These are phyloP conservation scores for Circinella umbellata DNA, from an alignment of 371 early-diverging fungal species.

Conservation along the genomic window DNA sequence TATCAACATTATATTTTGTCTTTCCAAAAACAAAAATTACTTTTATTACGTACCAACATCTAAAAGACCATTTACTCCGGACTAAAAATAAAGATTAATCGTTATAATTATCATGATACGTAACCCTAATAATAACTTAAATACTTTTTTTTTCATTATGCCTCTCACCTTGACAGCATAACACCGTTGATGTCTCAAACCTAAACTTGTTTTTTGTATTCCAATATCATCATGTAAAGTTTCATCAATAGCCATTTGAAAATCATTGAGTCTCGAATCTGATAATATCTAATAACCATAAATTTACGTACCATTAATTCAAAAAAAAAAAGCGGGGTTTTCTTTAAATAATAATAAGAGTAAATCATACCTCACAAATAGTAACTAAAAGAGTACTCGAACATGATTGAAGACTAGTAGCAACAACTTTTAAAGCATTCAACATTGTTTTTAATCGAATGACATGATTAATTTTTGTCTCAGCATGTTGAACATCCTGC, in stretches of 20 bases:
- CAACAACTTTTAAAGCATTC: conserved; percentile 40
- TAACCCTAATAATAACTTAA: too few species aligned
- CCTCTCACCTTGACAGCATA: conserved; percentile 74
- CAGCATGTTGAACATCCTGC: conserved; percentile 51
- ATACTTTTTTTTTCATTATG: background rate
- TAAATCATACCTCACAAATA: background rate
- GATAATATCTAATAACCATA: conserved; percentile 37
- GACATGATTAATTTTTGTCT: conserved; percentile 75
- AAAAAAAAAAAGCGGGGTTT: too few species aligned
- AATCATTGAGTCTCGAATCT: conserved; percentile 21
- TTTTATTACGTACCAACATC: too few species aligned
- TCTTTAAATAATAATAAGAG: too few species aligned
- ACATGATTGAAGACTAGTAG: conserved; percentile 31
- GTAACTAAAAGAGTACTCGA: background rate
- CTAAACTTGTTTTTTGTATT: conserved; percentile 73
- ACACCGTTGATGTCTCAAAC: conserved; percentile 84
- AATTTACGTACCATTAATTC: too few species aligned
- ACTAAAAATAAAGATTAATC: conserved; percentile 24
- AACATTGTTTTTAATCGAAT: conserved; percentile 73
- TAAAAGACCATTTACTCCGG: conserved; percentile 85
- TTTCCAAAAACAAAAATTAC: conserved; percentile 29
- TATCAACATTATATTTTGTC: background rate
- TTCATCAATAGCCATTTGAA: conserved; percentile 43
- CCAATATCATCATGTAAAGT: conserved; percentile 18
- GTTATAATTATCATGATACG: too few species aligned